Percentiles rank a stretch among this genome's conserved stretches.
Conservation (phyloP, 2,329 filamentous ascomycete species). For the Trichoderma sp. region DNA sequence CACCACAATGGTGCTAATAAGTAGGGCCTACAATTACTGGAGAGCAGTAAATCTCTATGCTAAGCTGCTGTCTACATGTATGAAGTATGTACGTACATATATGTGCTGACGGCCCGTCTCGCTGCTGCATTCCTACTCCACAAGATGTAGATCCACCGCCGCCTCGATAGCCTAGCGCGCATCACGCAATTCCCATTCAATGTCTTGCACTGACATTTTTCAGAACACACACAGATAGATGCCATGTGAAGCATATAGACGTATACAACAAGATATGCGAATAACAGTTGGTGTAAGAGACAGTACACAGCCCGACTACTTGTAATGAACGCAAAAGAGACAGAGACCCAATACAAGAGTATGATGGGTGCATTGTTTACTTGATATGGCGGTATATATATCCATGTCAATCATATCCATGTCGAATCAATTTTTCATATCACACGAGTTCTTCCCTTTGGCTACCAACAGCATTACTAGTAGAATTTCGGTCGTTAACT, state of each 20-base stretch:
- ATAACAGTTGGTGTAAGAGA: not conserved
- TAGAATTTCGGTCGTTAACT: not conserved
- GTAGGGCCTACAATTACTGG: not conserved
- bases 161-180: slow-evolving; percentile 12
- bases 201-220: not conserved
- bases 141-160: not conserved
- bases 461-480: not conserved
- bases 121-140: not conserved
- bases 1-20: not conserved
- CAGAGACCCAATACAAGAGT: too few relatives aligned
- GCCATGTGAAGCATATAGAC: not conserved
- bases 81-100: not conserved
- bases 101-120: not conserved
- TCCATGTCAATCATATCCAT: not conserved
- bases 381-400: not conserved
- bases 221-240: not conserved
- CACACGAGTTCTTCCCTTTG: not conserved
- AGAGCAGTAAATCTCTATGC: not conserved
- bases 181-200: not conserved
- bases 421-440: not conserved
- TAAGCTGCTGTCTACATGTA: not conserved
- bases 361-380: not conserved
- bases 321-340: not conserved
- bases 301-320: not conserved
- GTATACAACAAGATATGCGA: not conserved